phyloP scores from a whole-genome alignment of 2,329 filamentous ascomycete species.

The Phaeomoniella chlamydospora region DNA sequence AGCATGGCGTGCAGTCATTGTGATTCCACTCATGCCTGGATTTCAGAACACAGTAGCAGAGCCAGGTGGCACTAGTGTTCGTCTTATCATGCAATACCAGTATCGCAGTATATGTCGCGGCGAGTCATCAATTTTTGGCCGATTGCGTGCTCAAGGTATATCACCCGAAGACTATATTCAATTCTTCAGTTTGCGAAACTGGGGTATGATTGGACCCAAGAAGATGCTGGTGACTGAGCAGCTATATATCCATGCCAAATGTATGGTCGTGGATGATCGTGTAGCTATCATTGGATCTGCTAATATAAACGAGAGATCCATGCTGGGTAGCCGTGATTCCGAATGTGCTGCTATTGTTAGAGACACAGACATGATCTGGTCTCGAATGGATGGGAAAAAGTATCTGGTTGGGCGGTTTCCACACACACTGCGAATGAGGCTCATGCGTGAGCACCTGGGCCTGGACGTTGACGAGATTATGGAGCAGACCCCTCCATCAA shows the following conservation, averaged over 20 bases:
- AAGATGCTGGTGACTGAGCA: conserved; percentile 85
- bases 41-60: conserved; percentile 95
- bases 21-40: conserved; percentile 94
- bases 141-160: conserved; percentile 63
- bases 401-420: conserved; percentile 88
- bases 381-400: conserved; percentile 76
- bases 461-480: conserved; percentile 84
- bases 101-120: conserved; percentile 92
- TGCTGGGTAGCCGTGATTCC: conserved; percentile 83
- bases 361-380: conserved; percentile 85
- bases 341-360: conserved; percentile 82
- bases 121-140: conserved; percentile 79
- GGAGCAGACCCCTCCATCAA: conserved; percentile 29
- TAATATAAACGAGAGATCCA: conserved; percentile 96
- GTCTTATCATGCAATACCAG: conserved; percentile 93
- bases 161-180: conserved; percentile 91
- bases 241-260: conserved; percentile 95
- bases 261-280: conserved; percentile 88
- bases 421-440: conserved; percentile 76
- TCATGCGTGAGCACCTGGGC: conserved; percentile 96
- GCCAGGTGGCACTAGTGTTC: conserved; percentile 84
- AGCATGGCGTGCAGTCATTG: conserved; percentile 76
- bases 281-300: conserved; percentile 90
- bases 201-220: conserved; percentile 76
- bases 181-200: conserved; percentile 84